Evolutionary conservation across 2,329 filamentous ascomycete genomes (phyloP).

Genomic region (Alternaria sp.): DNA sequence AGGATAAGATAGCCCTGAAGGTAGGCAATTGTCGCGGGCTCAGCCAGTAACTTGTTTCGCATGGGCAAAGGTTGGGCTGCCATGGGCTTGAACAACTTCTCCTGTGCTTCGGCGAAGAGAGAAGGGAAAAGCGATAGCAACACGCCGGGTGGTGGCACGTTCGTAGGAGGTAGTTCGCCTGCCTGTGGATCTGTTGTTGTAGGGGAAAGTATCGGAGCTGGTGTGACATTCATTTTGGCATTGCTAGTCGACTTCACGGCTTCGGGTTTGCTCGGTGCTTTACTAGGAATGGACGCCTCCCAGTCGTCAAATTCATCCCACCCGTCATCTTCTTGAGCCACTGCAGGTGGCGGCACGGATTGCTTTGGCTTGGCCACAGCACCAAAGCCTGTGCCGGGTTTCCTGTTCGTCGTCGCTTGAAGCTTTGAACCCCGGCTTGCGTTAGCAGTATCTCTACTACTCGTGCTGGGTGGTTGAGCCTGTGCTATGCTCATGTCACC

Average conservation of each 20-base stretch:
- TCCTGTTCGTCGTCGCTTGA: constrained; percentile 13
- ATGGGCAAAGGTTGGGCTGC: constrained; percentile 63
- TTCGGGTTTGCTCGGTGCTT: constrained; percentile 10
- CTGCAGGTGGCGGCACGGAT: background rate
- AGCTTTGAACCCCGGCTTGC: background rate
- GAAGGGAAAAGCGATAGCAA: constrained; percentile 78
- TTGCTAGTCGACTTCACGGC: background rate
- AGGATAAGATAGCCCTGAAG: constrained; percentile 69
- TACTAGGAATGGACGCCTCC: constrained; percentile 42
- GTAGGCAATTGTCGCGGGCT: constrained; percentile 68
- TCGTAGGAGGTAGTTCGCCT: constrained; percentile 69
- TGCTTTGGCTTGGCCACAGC: constrained; percentile 13
- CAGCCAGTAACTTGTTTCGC: constrained; percentile 68
- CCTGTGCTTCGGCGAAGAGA: constrained; percentile 70
- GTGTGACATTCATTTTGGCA: background rate
- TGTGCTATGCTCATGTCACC: constrained; percentile 35
- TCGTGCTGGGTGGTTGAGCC: constrained; percentile 12
- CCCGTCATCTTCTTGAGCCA: constrained; percentile 37
- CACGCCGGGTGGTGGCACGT: constrained; percentile 86
- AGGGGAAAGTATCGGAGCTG: constrained; percentile 32
- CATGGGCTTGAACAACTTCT: constrained; percentile 70
- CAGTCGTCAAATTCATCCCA: constrained; percentile 58
- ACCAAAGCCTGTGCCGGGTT: constrained; percentile 20
- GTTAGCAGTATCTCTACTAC: background rate
- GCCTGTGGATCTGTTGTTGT: constrained; percentile 28